Conservation (phyloP, 164 flowering plant species). For the Vitis rupestris region DNA sequence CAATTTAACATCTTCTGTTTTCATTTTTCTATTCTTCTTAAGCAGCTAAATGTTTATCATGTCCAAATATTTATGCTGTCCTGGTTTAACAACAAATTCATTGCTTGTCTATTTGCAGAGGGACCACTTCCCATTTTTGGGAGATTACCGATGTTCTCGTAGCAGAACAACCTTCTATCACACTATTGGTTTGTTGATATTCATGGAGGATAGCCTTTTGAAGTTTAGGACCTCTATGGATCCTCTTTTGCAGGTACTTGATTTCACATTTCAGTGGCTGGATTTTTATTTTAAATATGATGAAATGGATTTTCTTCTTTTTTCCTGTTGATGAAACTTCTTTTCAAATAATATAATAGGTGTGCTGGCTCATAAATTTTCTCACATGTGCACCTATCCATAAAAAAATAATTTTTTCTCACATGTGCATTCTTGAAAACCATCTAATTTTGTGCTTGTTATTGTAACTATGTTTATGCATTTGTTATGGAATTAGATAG, state of each 20-base stretch:
- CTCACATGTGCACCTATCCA: too few relatives aligned
- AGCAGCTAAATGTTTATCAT: not conserved
- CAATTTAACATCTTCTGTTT: conserved; percentile 6
- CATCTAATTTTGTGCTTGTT: too few relatives aligned
- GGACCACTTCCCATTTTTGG: conserved; percentile 92
- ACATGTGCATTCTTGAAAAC: too few relatives aligned
- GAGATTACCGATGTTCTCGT: conserved; percentile 81
- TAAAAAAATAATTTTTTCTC: too few relatives aligned
- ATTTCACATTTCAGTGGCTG: too few relatives aligned
- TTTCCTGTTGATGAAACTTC: too few relatives aligned
- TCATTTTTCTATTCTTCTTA: conserved; percentile 2
- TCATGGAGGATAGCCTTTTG: conserved; percentile 89
- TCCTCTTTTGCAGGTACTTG: conserved; percentile 69
- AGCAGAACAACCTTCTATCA: conserved; percentile 94
- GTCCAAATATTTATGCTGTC: not conserved
- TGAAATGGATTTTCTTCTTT: too few relatives aligned
- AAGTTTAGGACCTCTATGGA: conserved; percentile 97
- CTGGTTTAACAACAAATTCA: not conserved
- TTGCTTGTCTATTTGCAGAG: conserved; percentile 46
- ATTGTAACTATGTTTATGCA: too few relatives aligned
- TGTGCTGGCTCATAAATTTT: too few relatives aligned
- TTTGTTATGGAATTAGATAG: too few relatives aligned
- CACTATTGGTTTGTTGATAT: conserved; percentile 91
- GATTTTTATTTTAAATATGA: too few relatives aligned
- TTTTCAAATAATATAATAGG: too few relatives aligned